Evolutionary conservation across 495 filamentous ascomycete species (phyloP).

Genomic region (Annulohypoxylon bovei): DNA sequence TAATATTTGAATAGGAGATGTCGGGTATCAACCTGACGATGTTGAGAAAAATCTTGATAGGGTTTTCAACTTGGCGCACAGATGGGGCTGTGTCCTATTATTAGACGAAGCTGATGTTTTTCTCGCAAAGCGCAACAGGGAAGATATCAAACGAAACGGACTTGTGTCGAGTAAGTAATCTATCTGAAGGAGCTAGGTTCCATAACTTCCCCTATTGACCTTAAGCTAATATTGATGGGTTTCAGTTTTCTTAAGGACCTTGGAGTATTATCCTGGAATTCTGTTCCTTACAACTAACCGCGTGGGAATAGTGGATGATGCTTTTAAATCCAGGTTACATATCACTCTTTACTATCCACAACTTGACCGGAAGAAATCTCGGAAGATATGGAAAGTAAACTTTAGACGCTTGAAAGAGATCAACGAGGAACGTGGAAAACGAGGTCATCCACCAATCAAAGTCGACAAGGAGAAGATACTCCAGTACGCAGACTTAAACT

Average conservation of each 20-base stretch:
- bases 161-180: slow-evolving; percentile 41
- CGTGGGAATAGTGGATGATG: slow-evolving; percentile 63
- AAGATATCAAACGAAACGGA: slow-evolving; percentile 41
- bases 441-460: not conserved
- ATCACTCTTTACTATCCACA: slow-evolving; percentile 41
- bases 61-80: slow-evolving; percentile 8
- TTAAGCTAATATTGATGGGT: not conserved
- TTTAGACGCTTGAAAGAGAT: slow-evolving; percentile 8
- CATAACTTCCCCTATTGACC: not conserved
- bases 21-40: not conserved
- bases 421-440: slow-evolving; percentile 4
- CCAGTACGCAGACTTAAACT: slow-evolving; percentile 26
- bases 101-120: slow-evolving; percentile 54
- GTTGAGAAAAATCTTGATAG: slow-evolving; percentile 3
- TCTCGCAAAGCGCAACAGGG: slow-evolving; percentile 40
- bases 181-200: not conserved
- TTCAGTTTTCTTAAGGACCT: slow-evolving; percentile 58
- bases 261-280: slow-evolving; percentile 69
- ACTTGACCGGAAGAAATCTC: not conserved
- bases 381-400: slow-evolving; percentile 14
- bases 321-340: slow-evolving; percentile 64
- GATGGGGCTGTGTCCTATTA: slow-evolving; percentile 39
- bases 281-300: slow-evolving; percentile 68
- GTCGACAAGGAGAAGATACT: slow-evolving; percentile 27
- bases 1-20: not conserved